Evolutionary conservation across 352 stramenopile genomes (phyloP), one percentile per base, ranked within the genome.

Genomic region (Peronospora belbahrii): DNA sequence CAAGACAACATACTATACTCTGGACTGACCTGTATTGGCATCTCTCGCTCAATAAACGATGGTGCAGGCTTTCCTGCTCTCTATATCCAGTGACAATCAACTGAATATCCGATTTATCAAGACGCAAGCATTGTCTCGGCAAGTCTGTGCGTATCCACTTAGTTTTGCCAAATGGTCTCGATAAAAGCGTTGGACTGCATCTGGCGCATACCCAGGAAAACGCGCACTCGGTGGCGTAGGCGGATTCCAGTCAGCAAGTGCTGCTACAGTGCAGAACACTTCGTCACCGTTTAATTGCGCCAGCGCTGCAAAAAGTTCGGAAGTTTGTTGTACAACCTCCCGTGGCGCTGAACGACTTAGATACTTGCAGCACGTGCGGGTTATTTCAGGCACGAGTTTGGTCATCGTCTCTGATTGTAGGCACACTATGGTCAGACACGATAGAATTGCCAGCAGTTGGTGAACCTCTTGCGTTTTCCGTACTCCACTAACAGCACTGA

Each of bases 201-300:
- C 59, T 1, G 15, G n/a, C n/a, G 48, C 46, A 23, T 61, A 75
- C 42, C 14, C 28, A 1, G 40, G 52, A 42, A 89, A 85, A 14
- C 60, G 59, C 4, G 58, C 11, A 14, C 60, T 72, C 2, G 74
- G 73, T 8, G 76, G 67, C 3, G 47, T 10, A n/a, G 60, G 68
- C 1, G 76, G 76, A 4, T 61, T 39, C 80, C 80, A 91, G 27
- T 69, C 38, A 0, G 65, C 62, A 9, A 84, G 49, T 31, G 63
- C 41, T 9, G 70, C 77, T 34, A 88, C 24, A 1, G 60, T 55
- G 28, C 66, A 77, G 40, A 91, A 88, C 5, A 88, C 76, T 49
- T 88, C 70, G 37, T 91, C 77, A 37, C 73, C 62, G 30, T 91
- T 91, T 9, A 88, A 48, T 9, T 55, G 39, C 4, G 56, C 67